Conservation (phyloP, 2,329 filamentous ascomycete genomes). For the Stagonosporopsis rhizophila region DNA sequence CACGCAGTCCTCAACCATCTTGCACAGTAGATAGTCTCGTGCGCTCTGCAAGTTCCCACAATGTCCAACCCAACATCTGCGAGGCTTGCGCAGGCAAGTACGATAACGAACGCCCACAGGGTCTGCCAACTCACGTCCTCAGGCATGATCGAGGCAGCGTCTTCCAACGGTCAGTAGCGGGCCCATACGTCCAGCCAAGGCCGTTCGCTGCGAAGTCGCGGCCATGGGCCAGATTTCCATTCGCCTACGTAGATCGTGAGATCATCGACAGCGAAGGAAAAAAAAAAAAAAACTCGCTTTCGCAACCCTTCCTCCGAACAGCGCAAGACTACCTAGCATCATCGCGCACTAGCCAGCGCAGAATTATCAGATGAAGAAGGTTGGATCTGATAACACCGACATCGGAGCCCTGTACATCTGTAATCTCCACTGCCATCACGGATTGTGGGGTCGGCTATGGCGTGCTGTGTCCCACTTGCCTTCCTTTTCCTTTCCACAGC, state of each 20-base stretch:
- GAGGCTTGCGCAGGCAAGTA: background rate
- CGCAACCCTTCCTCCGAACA: background rate
- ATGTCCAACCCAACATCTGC: background rate
- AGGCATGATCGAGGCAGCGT: background rate
- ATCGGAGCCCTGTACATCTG: constrained; percentile 3
- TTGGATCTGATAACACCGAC: constrained; percentile 17
- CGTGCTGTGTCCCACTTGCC: constrained; percentile 9
- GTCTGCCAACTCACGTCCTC: background rate
- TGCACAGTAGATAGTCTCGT: too few species aligned
- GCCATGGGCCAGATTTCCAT: background rate
- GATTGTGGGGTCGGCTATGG: constrained; percentile 13
- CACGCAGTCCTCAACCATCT: background rate
- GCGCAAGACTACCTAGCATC: background rate
- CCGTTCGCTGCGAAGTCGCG: background rate
- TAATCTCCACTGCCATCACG: background rate
- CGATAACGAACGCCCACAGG: background rate
- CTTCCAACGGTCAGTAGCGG: constrained; percentile 16
- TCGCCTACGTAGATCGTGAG: constrained; percentile 1
- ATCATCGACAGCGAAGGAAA: background rate
- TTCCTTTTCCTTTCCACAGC: background rate
- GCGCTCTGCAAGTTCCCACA: background rate
- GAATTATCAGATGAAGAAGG: constrained; percentile 12
- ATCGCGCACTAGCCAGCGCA: background rate
- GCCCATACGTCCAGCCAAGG: constrained; percentile 4
- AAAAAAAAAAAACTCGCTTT: background rate